Evolutionary conservation across 192 early-diverging fungal species (phyloP), one percentile per base, ranked within the genome.

Genomic region (Anaeromyces robustus): DNA sequence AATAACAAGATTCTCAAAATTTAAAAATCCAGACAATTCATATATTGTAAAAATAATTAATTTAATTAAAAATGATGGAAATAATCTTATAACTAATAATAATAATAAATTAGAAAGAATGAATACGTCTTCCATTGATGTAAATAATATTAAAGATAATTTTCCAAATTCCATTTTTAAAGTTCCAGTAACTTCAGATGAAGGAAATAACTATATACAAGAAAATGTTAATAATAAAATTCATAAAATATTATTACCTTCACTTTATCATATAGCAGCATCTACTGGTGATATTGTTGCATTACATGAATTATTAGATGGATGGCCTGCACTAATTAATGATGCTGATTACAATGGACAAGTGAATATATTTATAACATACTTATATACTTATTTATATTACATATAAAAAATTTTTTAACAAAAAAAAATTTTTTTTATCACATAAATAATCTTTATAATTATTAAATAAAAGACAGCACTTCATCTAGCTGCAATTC

Each of bases 401-500:
- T n/a, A n/a, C n/a, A n/a, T n/a, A n/a, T n/a, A n/a, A n/a, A n/a
- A n/a, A n/a, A n/a, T n/a, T n/a, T n/a, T n/a, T n/a, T n/a, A n/a
- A n/a, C n/a, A n/a, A n/a, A n/a, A n/a, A n/a, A n/a, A n/a, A n/a
- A n/a, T n/a, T n/a, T n/a, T n/a, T n/a, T n/a, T n/a, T n/a, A n/a
- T n/a, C n/a, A n/a, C n/a, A n/a, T n/a, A n/a, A n/a, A n/a, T n/a
- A n/a, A n/a, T n/a, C n/a, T n/a, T 68, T 82, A 81, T 41, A 28
- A 81, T 28, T 80, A 80, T n/a, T 84, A 84, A 32, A 82, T 92
- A 93, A 0, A 87, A 92, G 41, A 94, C 94, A 0, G 93, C 96
- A 0, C 87, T 98, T 77, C 97, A 98, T 83, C 89, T 96, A 52
- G 96, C 96, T 1, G 92, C 92, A 43, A 85, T 90, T 26, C 92